Conservation (phyloP, 129 eudicot genomes). For the Helianthus annuus region DNA sequence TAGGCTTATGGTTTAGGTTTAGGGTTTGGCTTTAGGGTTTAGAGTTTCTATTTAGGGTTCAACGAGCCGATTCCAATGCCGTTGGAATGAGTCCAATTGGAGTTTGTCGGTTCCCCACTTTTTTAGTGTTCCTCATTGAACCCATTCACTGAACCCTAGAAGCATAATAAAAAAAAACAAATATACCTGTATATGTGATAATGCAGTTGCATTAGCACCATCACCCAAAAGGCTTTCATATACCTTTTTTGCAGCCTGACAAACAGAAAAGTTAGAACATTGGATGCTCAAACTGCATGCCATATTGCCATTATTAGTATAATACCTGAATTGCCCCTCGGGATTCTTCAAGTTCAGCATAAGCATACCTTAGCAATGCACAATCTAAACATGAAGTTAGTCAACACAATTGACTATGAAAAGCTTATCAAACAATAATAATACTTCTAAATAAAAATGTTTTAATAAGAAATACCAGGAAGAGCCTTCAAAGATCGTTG, state of each 20-base stretch:
- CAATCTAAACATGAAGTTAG: conserved; percentile 56
- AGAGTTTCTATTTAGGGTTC: too few relatives aligned
- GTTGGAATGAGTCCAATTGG: too few relatives aligned
- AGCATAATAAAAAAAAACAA: neutral
- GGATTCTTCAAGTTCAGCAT: conserved; percentile 98
- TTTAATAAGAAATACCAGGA: conserved; percentile 69
- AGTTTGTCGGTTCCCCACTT: too few relatives aligned
- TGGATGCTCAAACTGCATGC: conserved; percentile 13
- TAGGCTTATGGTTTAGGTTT: too few relatives aligned
- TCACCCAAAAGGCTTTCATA: conserved; percentile 92
- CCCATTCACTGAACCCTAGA: too few relatives aligned
- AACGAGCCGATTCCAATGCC: too few relatives aligned
- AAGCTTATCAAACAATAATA: conserved; percentile 7
- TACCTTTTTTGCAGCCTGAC: conserved; percentile 86
- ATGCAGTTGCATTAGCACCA: conserved; percentile 67
- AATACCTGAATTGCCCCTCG: conserved; percentile 92
- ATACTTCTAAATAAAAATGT: conserved; percentile 1
- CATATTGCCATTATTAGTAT: neutral
- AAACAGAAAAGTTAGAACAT: conserved; percentile 1
- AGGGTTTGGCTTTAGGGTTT: too few relatives aligned
- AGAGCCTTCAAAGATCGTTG: conserved; percentile 95
- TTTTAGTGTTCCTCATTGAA: too few relatives aligned
- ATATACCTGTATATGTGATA: conserved; percentile 89
- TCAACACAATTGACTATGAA: conserved; percentile 9
- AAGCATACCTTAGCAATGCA: conserved; percentile 86